phyloP scores from a whole-genome alignment of 345 rosid genomes.

The Rhizophora apiculata region DNA sequence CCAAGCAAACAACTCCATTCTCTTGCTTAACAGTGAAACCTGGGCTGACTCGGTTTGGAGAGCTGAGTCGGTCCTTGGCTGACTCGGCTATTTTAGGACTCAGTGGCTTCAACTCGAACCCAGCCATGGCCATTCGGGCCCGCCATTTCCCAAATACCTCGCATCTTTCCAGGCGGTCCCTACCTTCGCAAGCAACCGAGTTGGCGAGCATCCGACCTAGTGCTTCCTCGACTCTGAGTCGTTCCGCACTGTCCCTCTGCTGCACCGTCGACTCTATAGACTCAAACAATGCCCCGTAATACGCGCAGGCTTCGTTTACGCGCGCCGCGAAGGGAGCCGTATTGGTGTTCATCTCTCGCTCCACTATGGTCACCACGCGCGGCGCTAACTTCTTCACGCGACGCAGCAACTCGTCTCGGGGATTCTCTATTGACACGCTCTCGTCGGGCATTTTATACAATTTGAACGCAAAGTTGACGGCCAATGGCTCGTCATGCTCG shows the following conservation, averaged over 20 bases:
- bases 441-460: slow-evolving; percentile 75
- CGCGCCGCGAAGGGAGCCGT: slow-evolving; percentile 69
- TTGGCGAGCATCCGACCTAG: slow-evolving; percentile 62
- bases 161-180: slow-evolving; percentile 82
- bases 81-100: slow-evolving; percentile 56
- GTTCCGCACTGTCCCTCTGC: slow-evolving; percentile 35
- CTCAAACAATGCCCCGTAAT: slow-evolving; percentile 75
- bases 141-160: slow-evolving; percentile 97
- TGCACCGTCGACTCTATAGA: slow-evolving; percentile 65
- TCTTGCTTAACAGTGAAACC: slow-evolving; percentile 80
- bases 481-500: slow-evolving; percentile 60
- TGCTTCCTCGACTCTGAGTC: slow-evolving; percentile 60
- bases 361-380: slow-evolving; percentile 71
- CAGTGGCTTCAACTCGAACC: slow-evolving; percentile 61
- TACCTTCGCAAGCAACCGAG: slow-evolving; percentile 84
- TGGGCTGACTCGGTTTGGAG: slow-evolving; percentile 46
- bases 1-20: slow-evolving; percentile 75
- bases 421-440: slow-evolving; percentile 84
- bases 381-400: slow-evolving; percentile 74
- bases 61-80: slow-evolving; percentile 46
- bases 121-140: slow-evolving; percentile 94
- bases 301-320: slow-evolving; percentile 47
- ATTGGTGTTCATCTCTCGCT: slow-evolving; percentile 66
- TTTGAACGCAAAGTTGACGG: slow-evolving; percentile 80
- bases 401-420: slow-evolving; percentile 84